phyloP scores from a whole-genome alignment of 371 early-diverging fungal genomes.

The Mucor velutinosus region DNA sequence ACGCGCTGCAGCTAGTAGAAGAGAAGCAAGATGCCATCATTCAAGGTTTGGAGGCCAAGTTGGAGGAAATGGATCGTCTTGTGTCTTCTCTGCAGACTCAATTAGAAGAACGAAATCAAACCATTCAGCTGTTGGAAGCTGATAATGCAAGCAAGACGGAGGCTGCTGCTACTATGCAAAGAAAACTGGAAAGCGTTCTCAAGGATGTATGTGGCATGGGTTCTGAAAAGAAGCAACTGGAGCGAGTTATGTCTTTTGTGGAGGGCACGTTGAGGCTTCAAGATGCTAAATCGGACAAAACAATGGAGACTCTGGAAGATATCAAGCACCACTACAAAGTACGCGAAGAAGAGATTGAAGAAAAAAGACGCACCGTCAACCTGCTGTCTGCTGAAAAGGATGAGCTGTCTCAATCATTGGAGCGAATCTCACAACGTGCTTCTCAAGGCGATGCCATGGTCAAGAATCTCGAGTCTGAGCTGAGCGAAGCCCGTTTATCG shows the following conservation, averaged over 20 bases:
- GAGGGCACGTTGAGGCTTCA: constrained; percentile 38
- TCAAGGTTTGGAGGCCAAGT: constrained; percentile 32
- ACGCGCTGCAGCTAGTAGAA: constrained; percentile 30
- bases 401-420: constrained; percentile 19
- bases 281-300: constrained; percentile 37
- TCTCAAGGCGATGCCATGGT: constrained; percentile 24
- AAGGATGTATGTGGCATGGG: constrained; percentile 36
- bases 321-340: constrained; percentile 30
- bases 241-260: constrained; percentile 32
- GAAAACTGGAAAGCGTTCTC: constrained; percentile 27
- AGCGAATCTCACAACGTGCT: constrained; percentile 22
- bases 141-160: constrained; percentile 29
- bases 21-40: constrained; percentile 49
- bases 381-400: constrained; percentile 30
- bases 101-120: constrained; percentile 32
- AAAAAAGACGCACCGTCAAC: constrained; percentile 22
- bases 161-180: constrained; percentile 21
- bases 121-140: constrained; percentile 27
- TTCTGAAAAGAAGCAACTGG: constrained; percentile 35
- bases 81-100: constrained; percentile 27
- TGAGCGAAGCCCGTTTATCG: constrained; percentile 15
- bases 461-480: constrained; percentile 15
- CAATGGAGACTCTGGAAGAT: constrained; percentile 30
- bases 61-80: constrained; percentile 41
- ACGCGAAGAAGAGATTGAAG: constrained; percentile 38